Evolutionary conservation across 257 asterid genomes (phyloP), one percentile per base, ranked within the genome.

Genomic region (Leonotis leonurus): DNA sequence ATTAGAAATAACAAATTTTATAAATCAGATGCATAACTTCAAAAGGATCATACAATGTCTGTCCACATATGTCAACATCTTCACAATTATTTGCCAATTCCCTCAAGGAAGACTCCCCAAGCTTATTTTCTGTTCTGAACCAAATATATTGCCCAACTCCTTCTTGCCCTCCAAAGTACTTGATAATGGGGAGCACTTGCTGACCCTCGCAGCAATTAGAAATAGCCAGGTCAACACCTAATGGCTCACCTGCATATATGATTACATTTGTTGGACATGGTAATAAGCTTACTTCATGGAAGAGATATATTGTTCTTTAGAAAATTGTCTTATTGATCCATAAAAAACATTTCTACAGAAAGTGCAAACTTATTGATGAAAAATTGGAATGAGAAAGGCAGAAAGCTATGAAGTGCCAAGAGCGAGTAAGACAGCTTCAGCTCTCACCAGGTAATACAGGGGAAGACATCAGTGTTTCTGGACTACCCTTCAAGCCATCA

Each of bases 121-220:
- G 87, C 85, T 79, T 89, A 60, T 74, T 48, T 78, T 80, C 80
- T 12, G 82, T 64, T 70, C 99, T 83, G 75, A 80, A 87, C 99
- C 99, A 93, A 32, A 74, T 79, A 70, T 81, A 93, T 73, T 85
- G 81, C 50, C 97, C 91, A 69, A 46, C 78, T 70, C 96, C 99
- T 79, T 93, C 97, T 71, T 52, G 73, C 43, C 99, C 99, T 63
- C 99, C 97, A 54, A 89, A 89, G 66, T 93, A 89, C 61, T 70
- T 82, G 65, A 79, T 74, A 58, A 54, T 70, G 24, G 95, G 97
- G 75, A 86, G 77, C 80, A 87, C 84, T 76, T 78, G 77, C 76
- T 83, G 71, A 60, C 89, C 97, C 84, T 93, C 97, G 32, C 78
- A 85, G 75, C 99, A 82, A 57, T 72, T 88, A 60, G 95, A 89